Percentiles rank a stretch among this genome's conserved stretches.
Evolutionary conservation across 2,329 filamentous ascomycete genomes (phyloP).

Genomic region (Monilinia polystroma): DNA sequence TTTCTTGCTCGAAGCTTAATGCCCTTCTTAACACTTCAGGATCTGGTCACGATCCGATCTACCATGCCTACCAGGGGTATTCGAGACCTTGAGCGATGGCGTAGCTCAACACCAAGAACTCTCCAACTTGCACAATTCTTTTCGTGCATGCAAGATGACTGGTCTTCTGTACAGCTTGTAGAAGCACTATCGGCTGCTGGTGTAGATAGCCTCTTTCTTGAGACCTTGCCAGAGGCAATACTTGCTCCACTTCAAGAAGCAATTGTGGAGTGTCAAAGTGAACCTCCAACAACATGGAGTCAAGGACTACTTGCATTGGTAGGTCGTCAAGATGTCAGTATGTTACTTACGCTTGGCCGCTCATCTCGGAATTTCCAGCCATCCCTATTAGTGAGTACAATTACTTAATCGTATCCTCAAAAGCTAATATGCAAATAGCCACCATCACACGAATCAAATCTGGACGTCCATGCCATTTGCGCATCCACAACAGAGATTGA

Average conservation of each 20-base stretch:
- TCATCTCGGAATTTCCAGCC: constrained; percentile 34
- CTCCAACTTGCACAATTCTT: constrained; percentile 67
- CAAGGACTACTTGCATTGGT: constrained; percentile 70
- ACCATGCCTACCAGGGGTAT: constrained; percentile 26
- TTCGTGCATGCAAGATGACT: no score
- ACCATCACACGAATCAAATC: constrained; percentile 63
- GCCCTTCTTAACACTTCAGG: constrained; percentile 51
- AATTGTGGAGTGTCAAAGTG: constrained; percentile 79
- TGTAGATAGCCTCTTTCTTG: constrained; percentile 65
- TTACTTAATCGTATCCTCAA: background rate
- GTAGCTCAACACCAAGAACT: constrained; percentile 58
- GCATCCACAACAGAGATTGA: constrained; percentile 58
- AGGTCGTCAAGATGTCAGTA: constrained; percentile 76
- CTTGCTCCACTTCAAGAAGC: constrained; percentile 77
- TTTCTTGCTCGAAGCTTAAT: constrained; percentile 37
- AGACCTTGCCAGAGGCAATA: constrained; percentile 84
- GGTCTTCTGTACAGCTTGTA: constrained; percentile 60
- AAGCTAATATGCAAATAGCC: constrained; percentile 43
- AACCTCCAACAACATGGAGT: constrained; percentile 75
- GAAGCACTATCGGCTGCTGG: constrained; percentile 71
- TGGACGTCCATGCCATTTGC: constrained; percentile 79
- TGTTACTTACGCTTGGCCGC: constrained; percentile 56
- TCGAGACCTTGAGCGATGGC: constrained; percentile 33
- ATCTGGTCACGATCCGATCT: constrained; percentile 44
- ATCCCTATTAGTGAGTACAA: constrained; percentile 33